Conservation (phyloP, 805 yeast species). For the Kluyveromyces dobzhanskii region DNA sequence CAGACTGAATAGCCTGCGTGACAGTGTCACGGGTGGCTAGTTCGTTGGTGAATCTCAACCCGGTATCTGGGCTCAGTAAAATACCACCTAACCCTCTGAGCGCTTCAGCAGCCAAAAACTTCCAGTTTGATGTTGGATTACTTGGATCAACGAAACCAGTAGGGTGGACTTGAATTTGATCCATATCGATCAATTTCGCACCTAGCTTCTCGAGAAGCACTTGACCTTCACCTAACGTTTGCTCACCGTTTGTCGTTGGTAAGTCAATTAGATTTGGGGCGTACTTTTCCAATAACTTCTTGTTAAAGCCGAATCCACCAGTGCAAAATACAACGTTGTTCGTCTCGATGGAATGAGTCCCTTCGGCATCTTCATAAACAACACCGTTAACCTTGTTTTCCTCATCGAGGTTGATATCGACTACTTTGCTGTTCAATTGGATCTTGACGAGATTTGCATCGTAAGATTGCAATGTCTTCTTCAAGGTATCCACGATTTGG, state of each 20-base stretch:
- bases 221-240: constrained; percentile 55
- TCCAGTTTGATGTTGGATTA: constrained; percentile 36
- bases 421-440: constrained; percentile 33
- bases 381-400: constrained; percentile 34
- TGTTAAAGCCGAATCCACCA: constrained; percentile 45
- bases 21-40: constrained; percentile 46
- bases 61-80: constrained; percentile 36
- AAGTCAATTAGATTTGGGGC: constrained; percentile 38
- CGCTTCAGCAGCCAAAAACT: constrained; percentile 53
- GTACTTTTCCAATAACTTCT: constrained; percentile 32
- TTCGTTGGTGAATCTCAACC: constrained; percentile 47
- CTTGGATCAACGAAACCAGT: constrained; percentile 47
- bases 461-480: constrained; percentile 29
- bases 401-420: constrained; percentile 25
- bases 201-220: constrained; percentile 38
- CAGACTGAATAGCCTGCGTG: constrained; percentile 34
- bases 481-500: constrained; percentile 43
- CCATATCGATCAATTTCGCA: constrained; percentile 48
- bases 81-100: constrained; percentile 54
- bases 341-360: constrained; percentile 21
- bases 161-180: constrained; percentile 53
- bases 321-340: constrained; percentile 42
- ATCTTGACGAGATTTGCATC: constrained; percentile 29
- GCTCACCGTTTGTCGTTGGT: constrained; percentile 50
- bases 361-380: constrained; percentile 29